Evolutionary conservation across 257 asterid species (phyloP).

Genomic region (Catharanthus roseus): DNA sequence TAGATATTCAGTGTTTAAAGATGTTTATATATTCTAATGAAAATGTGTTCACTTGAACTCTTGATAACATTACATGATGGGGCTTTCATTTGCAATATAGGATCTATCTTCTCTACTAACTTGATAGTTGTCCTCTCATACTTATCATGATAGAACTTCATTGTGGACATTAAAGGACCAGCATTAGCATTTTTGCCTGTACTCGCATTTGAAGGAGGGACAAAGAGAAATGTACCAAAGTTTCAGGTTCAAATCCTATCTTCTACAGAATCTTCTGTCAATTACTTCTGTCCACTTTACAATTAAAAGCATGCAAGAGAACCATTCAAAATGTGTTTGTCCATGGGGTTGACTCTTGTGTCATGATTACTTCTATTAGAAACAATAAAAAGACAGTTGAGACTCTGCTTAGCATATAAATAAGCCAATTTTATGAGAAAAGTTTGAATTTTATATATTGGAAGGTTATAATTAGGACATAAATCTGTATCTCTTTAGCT

Average conservation of each 20-base stretch:
- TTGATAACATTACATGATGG: not conserved
- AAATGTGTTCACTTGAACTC: not conserved
- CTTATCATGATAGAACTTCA: constrained; percentile 51
- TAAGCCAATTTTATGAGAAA: not conserved
- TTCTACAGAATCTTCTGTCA: not conserved
- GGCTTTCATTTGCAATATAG: not conserved
- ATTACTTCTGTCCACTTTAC: not conserved
- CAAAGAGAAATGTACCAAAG: constrained; percentile 90
- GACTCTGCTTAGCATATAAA: not conserved
- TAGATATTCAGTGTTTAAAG: not conserved
- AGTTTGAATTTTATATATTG: not conserved
- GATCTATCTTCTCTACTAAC: not conserved
- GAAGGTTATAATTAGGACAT: not conserved
- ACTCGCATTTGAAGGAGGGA: constrained; percentile 96
- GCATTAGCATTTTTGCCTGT: constrained; percentile 77
- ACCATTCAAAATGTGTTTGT: not conserved
- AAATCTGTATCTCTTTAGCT: not conserved
- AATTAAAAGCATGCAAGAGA: not conserved
- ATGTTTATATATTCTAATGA: not conserved
- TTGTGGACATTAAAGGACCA: constrained; percentile 91
- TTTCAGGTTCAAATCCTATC: constrained; percentile 51
- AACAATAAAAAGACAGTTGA: not conserved
- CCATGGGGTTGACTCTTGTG: not conserved
- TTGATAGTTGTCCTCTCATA: not conserved
- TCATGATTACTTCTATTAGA: not conserved